Evolutionary conservation across 106 monocot species (phyloP).

Genomic region (Triglochin maritima): DNA sequence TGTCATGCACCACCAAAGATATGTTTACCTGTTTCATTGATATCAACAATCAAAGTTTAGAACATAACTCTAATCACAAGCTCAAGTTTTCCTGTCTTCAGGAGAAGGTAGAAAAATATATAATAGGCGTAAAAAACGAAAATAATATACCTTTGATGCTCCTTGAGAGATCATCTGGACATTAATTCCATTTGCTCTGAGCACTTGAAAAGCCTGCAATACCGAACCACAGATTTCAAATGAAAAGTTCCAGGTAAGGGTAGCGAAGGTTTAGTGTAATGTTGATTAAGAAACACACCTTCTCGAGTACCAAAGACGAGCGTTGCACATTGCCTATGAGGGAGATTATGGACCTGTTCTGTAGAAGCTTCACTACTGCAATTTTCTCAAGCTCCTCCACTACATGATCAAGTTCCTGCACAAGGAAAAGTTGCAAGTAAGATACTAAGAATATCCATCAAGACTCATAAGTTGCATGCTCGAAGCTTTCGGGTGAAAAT

Average conservation of each 20-base stretch:
- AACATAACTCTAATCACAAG: too few relatives aligned
- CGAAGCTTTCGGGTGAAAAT: too few relatives aligned
- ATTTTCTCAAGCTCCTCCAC: conserved; percentile 93
- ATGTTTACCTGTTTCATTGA: conserved; percentile 63
- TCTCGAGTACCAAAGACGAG: conserved; percentile 73
- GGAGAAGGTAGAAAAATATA: neutral
- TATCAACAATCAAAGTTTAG: neutral
- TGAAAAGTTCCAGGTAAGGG: too few relatives aligned
- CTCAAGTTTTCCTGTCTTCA: too few relatives aligned
- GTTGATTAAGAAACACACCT: conserved; percentile 24
- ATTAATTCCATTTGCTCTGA: conserved; percentile 61
- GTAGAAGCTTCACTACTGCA: conserved; percentile 70
- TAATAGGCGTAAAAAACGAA: neutral
- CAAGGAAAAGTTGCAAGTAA: neutral
- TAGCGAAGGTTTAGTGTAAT: too few relatives aligned
- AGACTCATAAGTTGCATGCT: too few relatives aligned
- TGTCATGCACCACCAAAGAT: conserved; percentile 80
- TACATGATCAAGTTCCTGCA: conserved; percentile 30
- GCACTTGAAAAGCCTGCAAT: conserved; percentile 61
- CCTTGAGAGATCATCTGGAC: conserved; percentile 99
- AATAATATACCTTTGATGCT: conserved; percentile 68
- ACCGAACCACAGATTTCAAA: too few relatives aligned
- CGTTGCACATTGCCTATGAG: conserved; percentile 84
- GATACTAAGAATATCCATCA: too few relatives aligned
- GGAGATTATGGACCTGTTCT: conserved; percentile 75